Evolutionary conservation across 306 rosid genomes (phyloP).

Genomic region (Astragalus membranaceus): DNA sequence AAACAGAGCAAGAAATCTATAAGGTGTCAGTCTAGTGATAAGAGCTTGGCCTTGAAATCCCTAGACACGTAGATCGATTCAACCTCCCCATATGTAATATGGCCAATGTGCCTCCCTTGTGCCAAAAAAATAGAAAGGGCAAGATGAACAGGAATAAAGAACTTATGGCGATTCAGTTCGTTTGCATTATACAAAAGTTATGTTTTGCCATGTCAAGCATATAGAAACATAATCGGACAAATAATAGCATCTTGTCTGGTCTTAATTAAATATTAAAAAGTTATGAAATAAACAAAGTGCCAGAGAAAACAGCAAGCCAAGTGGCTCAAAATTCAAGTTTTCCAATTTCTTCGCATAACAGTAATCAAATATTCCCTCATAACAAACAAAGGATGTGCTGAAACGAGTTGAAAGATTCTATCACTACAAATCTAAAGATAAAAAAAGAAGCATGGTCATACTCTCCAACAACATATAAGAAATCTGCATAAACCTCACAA

Average conservation of each 20-base stretch:
- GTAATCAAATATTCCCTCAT: neutral
- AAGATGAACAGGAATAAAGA: slow-evolving; percentile 6
- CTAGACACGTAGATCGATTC: too few relatives aligned
- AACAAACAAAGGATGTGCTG: slow-evolving; percentile 1
- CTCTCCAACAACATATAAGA: neutral
- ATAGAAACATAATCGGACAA: neutral
- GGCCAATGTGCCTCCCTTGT: too few relatives aligned
- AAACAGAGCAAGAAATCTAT: neutral
- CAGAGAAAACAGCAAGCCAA: neutral
- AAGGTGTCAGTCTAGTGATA: too few relatives aligned
- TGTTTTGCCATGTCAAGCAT: slow-evolving; percentile 10
- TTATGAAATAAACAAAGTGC: neutral
- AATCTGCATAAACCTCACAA: neutral
- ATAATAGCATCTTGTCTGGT: neutral
- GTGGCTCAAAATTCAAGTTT: neutral
- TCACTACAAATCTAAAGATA: slow-evolving; percentile 1
- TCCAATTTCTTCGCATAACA: neutral
- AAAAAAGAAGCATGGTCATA: neutral
- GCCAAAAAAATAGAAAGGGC: neutral
- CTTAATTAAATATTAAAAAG: neutral
- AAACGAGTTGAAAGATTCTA: neutral
- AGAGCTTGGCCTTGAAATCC: too few relatives aligned
- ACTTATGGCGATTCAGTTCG: neutral
- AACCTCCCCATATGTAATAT: too few relatives aligned
- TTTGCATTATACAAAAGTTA: slow-evolving; percentile 3